Evolutionary conservation across 1,139 yeast species (phyloP).

Genomic region (Hyphopichia pseudoburtonii): DNA sequence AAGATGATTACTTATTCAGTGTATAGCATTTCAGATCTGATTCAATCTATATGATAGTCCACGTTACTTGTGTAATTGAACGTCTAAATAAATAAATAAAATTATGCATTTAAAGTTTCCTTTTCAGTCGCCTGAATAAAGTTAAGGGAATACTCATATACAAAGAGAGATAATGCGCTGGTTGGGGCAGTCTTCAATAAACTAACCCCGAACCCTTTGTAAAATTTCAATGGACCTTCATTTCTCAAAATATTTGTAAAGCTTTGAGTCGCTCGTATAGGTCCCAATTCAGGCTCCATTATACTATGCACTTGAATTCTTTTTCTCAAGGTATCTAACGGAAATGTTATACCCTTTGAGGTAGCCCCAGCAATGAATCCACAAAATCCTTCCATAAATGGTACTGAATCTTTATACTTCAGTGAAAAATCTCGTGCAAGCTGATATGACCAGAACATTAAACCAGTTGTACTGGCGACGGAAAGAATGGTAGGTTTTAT

Average conservation of each 20-base stretch:
- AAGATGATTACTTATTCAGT: slow-evolving; percentile 37
- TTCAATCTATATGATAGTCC: neutral
- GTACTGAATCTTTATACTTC: slow-evolving; percentile 25
- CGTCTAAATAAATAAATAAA: no score
- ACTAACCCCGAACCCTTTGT: slow-evolving; percentile 71
- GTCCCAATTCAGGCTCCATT: slow-evolving; percentile 11
- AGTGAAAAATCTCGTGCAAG: slow-evolving; percentile 32
- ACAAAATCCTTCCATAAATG: slow-evolving; percentile 60
- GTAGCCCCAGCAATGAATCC: slow-evolving; percentile 77
- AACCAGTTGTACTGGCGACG: slow-evolving; percentile 64
- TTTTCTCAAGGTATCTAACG: slow-evolving; percentile 80
- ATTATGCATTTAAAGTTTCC: neutral
- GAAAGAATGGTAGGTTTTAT: slow-evolving; percentile 61
- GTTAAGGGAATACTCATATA: slow-evolving; percentile 52
- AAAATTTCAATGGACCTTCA: slow-evolving; percentile 69
- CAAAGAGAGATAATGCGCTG: slow-evolving; percentile 73
- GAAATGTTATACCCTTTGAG: slow-evolving; percentile 76
- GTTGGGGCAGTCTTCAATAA: slow-evolving; percentile 79
- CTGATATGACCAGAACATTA: slow-evolving; percentile 71
- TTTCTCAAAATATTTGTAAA: slow-evolving; percentile 35
- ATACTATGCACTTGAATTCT: slow-evolving; percentile 65
- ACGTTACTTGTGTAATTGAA: neutral
- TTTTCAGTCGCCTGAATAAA: slow-evolving; percentile 2
- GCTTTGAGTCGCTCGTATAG: slow-evolving; percentile 18
- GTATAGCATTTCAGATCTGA: slow-evolving; percentile 6